These are phyloP conservation scores for Santalum album DNA, from an alignment of 164 flowering plant genomes.

Conservation along the genomic window DNA sequence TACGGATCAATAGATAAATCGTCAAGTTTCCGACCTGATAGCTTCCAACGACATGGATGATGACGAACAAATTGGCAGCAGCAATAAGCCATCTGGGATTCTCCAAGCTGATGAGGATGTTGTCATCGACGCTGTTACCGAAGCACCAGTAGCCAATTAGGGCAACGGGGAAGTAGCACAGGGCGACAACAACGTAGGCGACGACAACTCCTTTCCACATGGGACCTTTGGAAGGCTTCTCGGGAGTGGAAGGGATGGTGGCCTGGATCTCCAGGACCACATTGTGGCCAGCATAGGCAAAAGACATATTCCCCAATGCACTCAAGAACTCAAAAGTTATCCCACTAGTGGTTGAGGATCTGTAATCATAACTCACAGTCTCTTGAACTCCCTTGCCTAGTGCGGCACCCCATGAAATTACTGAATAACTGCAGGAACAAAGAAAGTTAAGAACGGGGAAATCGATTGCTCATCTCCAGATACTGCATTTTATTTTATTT, in stretches of 20 bases:
- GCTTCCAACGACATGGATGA: constrained; percentile 50
- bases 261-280: constrained; percentile 60
- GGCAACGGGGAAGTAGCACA: constrained; percentile 56
- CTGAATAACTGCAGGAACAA: constrained; percentile 50
- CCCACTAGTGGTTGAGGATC: constrained; percentile 9
- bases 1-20: no score
- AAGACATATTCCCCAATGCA: constrained; percentile 44
- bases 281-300: constrained; percentile 55
- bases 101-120: constrained; percentile 34
- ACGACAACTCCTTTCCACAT: constrained; percentile 54
- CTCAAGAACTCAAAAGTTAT: constrained; percentile 25
- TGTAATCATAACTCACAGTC: constrained; percentile 28
- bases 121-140: constrained; percentile 41
- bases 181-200: constrained; percentile 37
- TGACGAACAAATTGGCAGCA: constrained; percentile 41
- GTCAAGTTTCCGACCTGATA: constrained; percentile 32
- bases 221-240: constrained; percentile 40
- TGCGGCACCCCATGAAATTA: constrained; percentile 38
- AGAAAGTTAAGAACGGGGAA: no score
- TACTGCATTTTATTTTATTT: no score
- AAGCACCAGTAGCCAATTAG: constrained; percentile 29
- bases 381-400: constrained; percentile 18
- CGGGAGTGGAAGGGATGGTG: constrained; percentile 48
- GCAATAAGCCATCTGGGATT: constrained; percentile 49
- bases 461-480: no score